Base-by-base conservation (phyloP, 441 rosid species). In the Pelargonium myrrhifolium region DNA sequence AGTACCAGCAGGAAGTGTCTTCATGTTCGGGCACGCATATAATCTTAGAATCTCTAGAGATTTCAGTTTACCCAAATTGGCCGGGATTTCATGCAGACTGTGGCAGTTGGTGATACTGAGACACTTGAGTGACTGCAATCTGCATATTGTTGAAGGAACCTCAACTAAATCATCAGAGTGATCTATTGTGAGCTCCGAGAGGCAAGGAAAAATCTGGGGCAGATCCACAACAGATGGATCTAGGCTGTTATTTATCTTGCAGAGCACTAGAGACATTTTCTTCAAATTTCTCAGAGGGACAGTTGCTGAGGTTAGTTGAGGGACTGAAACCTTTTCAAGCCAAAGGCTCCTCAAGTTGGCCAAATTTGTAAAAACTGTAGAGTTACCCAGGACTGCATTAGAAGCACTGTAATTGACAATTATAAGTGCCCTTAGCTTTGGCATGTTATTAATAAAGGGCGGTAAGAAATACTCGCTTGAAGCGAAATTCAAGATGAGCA, bases 81-180 rank as follows among this genome's bases (percentile, higher is more conserved):
- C 58, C 0, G 90, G 97, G 56, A 92, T 75, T 61, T 74, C 79
- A 20, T 70, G 63, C 18, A 92, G 75, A 45, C 80, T 82, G 78
- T 89, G 96, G 88, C 98, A 92, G 64, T 92, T 86, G 63, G 96
- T 90, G 75, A 88, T 69, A 69, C 97, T 90, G 17, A 92, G 81
- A 68, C 75, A 83, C 40, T 76, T 75, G 2, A 92, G 89, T 9
- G 82, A 73, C 4, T 67, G 75, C 78, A 83, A 65, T 11, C 72
- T 20, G 65, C 89, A 86, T 47, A 88, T 80, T 83, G 84, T 82
- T 14, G 78, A 21, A 45, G 96, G 98, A 43, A 92, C 72, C 76
- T 76, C 72, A 15, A 70, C 55, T 56, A 92, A 72, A 80, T 90
- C 98, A 35, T 87, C 89, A 63, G 92, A 90, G 66, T 88, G 92